A percentile compares a stretch with the other conserved stretches of the same genome.
Evolutionary conservation across 2,329 filamentous ascomycete species (phyloP).

Genomic region (Alternaria panax): DNA sequence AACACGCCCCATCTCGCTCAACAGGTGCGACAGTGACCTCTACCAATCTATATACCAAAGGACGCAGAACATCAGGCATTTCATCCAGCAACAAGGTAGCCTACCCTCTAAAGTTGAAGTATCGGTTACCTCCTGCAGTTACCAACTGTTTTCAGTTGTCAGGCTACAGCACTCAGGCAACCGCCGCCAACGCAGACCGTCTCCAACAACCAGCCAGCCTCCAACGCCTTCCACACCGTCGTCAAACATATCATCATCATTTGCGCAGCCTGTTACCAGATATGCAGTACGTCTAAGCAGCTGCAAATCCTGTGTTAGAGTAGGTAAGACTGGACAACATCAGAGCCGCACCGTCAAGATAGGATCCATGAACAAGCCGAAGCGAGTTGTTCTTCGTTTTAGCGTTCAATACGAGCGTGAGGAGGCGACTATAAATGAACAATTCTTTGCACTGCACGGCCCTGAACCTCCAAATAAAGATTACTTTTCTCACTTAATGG

Average conservation of each 20-base stretch:
- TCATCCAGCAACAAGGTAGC: too few species aligned
- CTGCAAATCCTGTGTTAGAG: too few species aligned
- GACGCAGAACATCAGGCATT: too few species aligned
- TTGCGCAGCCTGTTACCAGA: not conserved
- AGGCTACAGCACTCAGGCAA: not conserved
- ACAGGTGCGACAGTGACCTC: too few species aligned
- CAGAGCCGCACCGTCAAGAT: not conserved
- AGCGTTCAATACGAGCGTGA: constrained; percentile 18
- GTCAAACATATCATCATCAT: not conserved
- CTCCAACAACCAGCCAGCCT: not conserved
- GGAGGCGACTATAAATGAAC: constrained; percentile 1
- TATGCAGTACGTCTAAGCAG: too few species aligned
- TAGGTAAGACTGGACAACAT: not conserved
- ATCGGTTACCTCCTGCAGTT: too few species aligned
- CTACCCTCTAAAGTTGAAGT: too few species aligned
- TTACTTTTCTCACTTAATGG: constrained; percentile 18
- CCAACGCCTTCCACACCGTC: not conserved
- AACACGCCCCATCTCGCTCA: too few species aligned
- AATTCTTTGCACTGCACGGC: not conserved
- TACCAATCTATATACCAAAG: too few species aligned
- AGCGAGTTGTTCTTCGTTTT: constrained; percentile 20
- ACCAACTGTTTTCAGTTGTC: too few species aligned
- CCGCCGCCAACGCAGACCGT: not conserved
- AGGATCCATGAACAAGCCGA: not conserved
- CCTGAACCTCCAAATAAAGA: constrained; percentile 4